Percentiles rank a stretch among this genome's conserved stretches.
These are phyloP conservation scores for Aspergillus spinulosporus DNA, from an alignment of 2,329 filamentous ascomycete species.

Conservation along the genomic window DNA sequence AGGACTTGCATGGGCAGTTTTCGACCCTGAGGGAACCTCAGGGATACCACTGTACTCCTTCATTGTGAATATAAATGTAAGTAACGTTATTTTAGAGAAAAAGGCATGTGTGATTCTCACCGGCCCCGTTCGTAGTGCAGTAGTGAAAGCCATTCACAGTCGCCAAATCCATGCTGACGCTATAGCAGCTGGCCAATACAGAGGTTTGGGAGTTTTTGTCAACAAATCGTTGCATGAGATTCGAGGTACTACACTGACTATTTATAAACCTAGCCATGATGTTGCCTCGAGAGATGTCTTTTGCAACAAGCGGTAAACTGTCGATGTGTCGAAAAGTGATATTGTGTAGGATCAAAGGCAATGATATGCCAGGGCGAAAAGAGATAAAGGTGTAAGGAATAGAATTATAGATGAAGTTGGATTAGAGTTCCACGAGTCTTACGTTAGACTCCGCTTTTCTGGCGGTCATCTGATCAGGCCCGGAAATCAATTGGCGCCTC, in stretches of 20 bases:
- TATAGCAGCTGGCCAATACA: slow-evolving; percentile 89
- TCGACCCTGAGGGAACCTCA: slow-evolving; percentile 86
- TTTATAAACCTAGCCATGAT: slow-evolving; percentile 57
- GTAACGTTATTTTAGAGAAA: not conserved
- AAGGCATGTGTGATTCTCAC: slow-evolving; percentile 47
- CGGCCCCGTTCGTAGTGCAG: slow-evolving; percentile 87
- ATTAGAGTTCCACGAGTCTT: not conserved
- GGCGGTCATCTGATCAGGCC: slow-evolving; percentile 5
- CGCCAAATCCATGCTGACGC: slow-evolving; percentile 69
- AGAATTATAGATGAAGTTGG: not conserved
- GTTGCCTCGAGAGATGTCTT: slow-evolving; percentile 11
- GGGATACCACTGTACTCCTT: slow-evolving; percentile 90
- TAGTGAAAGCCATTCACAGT: slow-evolving; percentile 84
- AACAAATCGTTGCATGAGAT: slow-evolving; percentile 59
- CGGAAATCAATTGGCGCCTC: not conserved
- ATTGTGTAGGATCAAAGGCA: not conserved
- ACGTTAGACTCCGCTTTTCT: not conserved
- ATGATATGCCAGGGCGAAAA: not conserved
- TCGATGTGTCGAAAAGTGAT: not conserved
- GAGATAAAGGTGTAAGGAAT: not conserved
- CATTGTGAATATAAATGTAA: slow-evolving; percentile 6
- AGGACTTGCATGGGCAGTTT: slow-evolving; percentile 85
- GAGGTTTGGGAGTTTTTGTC: slow-evolving; percentile 59
- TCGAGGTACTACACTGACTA: slow-evolving; percentile 69
- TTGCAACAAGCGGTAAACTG: not conserved